Percentiles rank a stretch among this genome's conserved stretches.
Conservation (phyloP, 2,329 filamentous ascomycete species). For the Aschersonia sp. region DNA sequence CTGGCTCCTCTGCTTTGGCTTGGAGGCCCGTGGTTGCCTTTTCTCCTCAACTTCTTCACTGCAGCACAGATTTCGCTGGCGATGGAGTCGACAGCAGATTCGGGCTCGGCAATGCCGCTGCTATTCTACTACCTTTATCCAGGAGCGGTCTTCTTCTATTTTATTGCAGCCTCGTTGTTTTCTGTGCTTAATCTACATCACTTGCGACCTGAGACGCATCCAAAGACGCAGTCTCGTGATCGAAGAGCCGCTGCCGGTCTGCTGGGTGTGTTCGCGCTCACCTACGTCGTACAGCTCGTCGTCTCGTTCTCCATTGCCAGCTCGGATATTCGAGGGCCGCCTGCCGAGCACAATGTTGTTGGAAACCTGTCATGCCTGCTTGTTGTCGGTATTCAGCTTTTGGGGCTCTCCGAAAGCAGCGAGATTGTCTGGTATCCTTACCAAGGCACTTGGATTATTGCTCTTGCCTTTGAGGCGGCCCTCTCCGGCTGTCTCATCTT, state of each 20-base stretch:
- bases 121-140: constrained; percentile 46
- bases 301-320: constrained; percentile 22
- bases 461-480: constrained; percentile 37
- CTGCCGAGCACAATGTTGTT: constrained; percentile 34
- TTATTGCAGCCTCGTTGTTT: constrained; percentile 32
- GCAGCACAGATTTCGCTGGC: neutral
- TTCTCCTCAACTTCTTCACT: neutral
- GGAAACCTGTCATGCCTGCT: constrained; percentile 46
- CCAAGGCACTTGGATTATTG: constrained; percentile 46
- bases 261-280: constrained; percentile 26
- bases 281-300: constrained; percentile 32
- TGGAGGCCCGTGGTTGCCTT: too few species aligned
- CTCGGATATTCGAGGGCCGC: constrained; percentile 21
- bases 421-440: constrained; percentile 47
- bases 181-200: constrained; percentile 40
- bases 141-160: constrained; percentile 40
- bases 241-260: constrained; percentile 21
- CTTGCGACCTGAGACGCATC: constrained; percentile 10
- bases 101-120: constrained; percentile 17
- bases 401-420: constrained; percentile 33
- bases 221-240: constrained; percentile 7
- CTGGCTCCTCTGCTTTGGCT: too few species aligned
- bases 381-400: constrained; percentile 46
- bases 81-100: constrained; percentile 2
- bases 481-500: constrained; percentile 14